These are phyloP conservation scores for Claviceps spartinae DNA, from an alignment of 2,329 filamentous ascomycete genomes.

Conservation along the genomic window DNA sequence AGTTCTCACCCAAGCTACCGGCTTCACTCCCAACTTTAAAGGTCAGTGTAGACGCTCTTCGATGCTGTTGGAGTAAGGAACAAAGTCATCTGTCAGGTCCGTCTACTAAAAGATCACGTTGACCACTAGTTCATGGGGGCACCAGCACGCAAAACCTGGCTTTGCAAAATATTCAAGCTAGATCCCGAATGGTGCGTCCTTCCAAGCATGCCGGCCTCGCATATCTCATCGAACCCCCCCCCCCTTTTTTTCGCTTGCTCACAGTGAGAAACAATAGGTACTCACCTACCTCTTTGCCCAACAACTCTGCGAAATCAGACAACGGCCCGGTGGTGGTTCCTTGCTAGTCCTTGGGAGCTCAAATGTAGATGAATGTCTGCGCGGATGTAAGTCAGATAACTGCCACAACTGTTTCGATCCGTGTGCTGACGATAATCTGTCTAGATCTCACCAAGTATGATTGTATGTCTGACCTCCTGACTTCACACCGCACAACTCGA, in stretches of 20 bases:
- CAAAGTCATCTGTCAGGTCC: not conserved
- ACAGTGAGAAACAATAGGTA: not conserved
- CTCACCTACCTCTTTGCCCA: constrained; percentile 33
- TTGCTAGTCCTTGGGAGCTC: constrained; percentile 16
- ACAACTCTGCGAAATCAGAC: constrained; percentile 11
- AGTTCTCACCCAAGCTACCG: constrained; percentile 43
- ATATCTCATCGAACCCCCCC: not conserved
- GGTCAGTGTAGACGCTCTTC: constrained; percentile 32
- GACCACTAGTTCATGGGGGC: constrained; percentile 44
- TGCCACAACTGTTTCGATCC: not conserved
- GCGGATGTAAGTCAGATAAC: constrained; percentile 2
- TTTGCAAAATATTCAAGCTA: constrained; percentile 53
- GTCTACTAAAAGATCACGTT: not conserved
- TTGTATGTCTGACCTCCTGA: constrained; percentile 4
- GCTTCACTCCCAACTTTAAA: constrained; percentile 36
- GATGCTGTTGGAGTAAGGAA: too few species aligned
- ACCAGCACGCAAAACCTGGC: constrained; percentile 45
- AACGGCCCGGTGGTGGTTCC: constrained; percentile 12
- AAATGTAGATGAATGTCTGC: constrained; percentile 15
- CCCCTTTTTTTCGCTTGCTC: not conserved
- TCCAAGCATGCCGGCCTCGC: not conserved
- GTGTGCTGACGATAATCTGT: not conserved
- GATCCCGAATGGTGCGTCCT: constrained; percentile 42
- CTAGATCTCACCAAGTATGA: constrained; percentile 22
- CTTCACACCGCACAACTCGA: not conserved